Base-by-base conservation (phyloP, 192 early-diverging fungal genomes). In the Backusella parvicylindrica region DNA sequence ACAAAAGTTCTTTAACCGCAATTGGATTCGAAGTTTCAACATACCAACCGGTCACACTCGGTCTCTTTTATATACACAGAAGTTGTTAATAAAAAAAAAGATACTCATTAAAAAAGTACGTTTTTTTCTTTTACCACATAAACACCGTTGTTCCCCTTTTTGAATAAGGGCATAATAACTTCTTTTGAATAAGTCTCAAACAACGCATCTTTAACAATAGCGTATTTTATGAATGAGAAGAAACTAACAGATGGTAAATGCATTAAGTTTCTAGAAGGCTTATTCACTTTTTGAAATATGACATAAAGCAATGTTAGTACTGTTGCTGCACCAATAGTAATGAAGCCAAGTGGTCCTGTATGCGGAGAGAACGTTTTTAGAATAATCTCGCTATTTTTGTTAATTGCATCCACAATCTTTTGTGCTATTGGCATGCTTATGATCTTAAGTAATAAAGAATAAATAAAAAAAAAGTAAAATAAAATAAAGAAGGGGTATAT, bases 281-380 rank as follows among this genome's bases (percentile, higher is more conserved):
- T 88, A 91, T 60, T 79, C 79, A 3, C 91, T 91, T 5, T 82
- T 92, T 40, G 33, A 6, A 3, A 3, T 92, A 90, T 72, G 83
- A 84, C 15, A 43, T 11, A 43, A 15, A 43, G 12, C 23, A 47
- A 47, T 47, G 16, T 5, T 16, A 47, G 16, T 47, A 5, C 43
- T 47, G 43, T 16, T 47, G 18, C 43, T 6, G 43, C 16, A 5
- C 43, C 6, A 47, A 47, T 47, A 6, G 43, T n/a, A 47, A 47
- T 47, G 43, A 47, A 47, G 6, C 43, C 16, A 47, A 47, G 43
- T 3, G 43, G 16, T 47, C 18, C 16, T 47, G 43, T 6, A 18
- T 47, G 43, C 6, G 18, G 43, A 18, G 43, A 47, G 16, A 47
- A 6, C 18, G 43, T 6, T 6, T 47, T 47, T 47, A 16, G 16